phyloP scores from a whole-genome alignment of 495 filamentous ascomycete species.

The Penicillium bialowiezense region DNA sequence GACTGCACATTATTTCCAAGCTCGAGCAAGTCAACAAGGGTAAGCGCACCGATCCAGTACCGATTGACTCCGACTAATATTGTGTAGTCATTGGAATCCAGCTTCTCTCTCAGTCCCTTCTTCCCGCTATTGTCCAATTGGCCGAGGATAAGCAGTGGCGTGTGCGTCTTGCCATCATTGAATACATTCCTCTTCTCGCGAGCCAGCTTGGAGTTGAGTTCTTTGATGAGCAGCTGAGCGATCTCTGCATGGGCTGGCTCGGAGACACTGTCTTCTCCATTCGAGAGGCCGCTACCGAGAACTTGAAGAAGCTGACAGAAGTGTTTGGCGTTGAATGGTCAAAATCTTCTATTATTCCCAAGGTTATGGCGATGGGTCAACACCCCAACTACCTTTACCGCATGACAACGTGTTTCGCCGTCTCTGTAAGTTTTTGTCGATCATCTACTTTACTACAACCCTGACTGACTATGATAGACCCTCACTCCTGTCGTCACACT shows the following conservation, averaged over 20 bases:
- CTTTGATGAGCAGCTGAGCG: conserved; percentile 95
- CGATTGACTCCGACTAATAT: conserved; percentile 6
- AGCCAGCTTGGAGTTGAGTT: conserved; percentile 95
- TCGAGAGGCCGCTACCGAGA: conserved; percentile 92
- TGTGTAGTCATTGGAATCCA: conserved; percentile 90
- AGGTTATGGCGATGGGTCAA: conserved; percentile 95
- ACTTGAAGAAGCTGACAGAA: conserved; percentile 96
- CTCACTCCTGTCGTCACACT: conserved; percentile 89
- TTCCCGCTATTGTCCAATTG: conserved; percentile 96
- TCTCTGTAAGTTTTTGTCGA: conserved; percentile 72
- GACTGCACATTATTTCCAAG: conserved; percentile 97
- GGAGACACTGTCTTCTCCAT: conserved; percentile 99
- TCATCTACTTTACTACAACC: not conserved
- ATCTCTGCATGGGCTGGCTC: conserved; percentile 98
- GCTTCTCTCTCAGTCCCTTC: conserved; percentile 88
- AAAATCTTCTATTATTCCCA: conserved; percentile 94
- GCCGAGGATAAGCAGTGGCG: conserved; percentile 99
- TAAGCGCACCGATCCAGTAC: conserved; percentile 30
- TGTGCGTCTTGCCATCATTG: conserved; percentile 95
- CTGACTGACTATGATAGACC: conserved; percentile 58
- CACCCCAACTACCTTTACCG: conserved; percentile 98
- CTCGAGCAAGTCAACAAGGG: conserved; percentile 96
- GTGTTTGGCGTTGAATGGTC: conserved; percentile 99
- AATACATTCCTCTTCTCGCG: conserved; percentile 96
- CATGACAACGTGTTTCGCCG: conserved; percentile 98